Percentiles rank a stretch among this genome's conserved stretches.
phyloP scores from a whole-genome alignment of 805 yeast genomes.

The Saturnispora kantuleensis region DNA sequence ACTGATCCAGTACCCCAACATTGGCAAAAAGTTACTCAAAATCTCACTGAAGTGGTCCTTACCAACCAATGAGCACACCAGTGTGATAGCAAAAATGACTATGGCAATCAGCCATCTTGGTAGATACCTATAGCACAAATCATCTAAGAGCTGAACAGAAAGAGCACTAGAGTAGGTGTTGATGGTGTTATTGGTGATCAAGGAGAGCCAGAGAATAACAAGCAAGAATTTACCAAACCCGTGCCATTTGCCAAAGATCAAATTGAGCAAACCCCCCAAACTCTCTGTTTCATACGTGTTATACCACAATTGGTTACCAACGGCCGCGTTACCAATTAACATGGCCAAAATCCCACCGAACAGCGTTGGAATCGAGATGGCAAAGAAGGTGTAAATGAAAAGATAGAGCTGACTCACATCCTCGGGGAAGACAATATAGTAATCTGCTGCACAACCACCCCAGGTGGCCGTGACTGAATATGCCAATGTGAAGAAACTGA shows the following conservation, averaged over 20 bases:
- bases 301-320: conserved; percentile 45
- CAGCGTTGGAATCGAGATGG: conserved; percentile 60
- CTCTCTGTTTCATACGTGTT: conserved; percentile 48
- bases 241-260: conserved; percentile 61
- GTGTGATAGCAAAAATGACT: conserved; percentile 49
- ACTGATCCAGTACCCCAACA: conserved; percentile 88
- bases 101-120: conserved; percentile 78
- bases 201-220: conserved; percentile 58
- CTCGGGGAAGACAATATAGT: conserved; percentile 74
- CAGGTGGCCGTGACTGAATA: conserved; percentile 80
- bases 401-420: conserved; percentile 45
- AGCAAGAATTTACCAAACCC: conserved; percentile 72
- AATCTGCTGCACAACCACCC: conserved; percentile 83
- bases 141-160: conserved; percentile 57
- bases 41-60: conserved; percentile 62
- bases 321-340: conserved; percentile 59
- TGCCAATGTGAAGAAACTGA: conserved; percentile 61
- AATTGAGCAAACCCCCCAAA: conserved; percentile 64
- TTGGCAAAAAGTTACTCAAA: conserved; percentile 73
- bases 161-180: conserved; percentile 78
- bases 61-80: conserved; percentile 69
- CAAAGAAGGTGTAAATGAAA: conserved; percentile 53
- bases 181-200: conserved; percentile 72
- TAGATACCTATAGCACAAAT: conserved; percentile 38
- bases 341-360: conserved; percentile 70